Evolutionary conservation across 2,329 filamentous ascomycete genomes (phyloP).

Genomic region (Chalaropsis thielavioides): DNA sequence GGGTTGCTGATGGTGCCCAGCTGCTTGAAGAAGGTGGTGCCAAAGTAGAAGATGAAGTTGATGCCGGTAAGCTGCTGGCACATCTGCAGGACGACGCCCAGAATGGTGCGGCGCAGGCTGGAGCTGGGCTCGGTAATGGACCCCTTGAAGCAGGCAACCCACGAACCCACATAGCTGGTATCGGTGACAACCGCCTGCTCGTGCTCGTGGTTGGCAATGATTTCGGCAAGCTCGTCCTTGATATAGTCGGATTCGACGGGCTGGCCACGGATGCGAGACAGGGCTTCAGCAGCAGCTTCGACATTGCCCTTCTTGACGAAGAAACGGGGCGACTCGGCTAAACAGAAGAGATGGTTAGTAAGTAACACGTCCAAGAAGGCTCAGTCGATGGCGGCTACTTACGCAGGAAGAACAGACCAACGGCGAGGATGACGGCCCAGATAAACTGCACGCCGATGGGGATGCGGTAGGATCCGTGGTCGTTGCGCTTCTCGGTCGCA

Average conservation of each 20-base stretch:
- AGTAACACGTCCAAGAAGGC: background rate
- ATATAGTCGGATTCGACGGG: conserved; percentile 58
- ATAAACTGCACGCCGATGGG: conserved; percentile 67
- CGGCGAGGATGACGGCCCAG: conserved; percentile 62
- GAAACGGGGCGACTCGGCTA: conserved; percentile 66
- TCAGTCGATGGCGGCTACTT: conserved; percentile 4
- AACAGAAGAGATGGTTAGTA: background rate
- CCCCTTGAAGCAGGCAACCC: conserved; percentile 54
- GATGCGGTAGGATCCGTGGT: conserved; percentile 62
- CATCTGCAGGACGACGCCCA: conserved; percentile 48
- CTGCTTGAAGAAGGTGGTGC: conserved; percentile 68
- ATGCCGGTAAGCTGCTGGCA: conserved; percentile 61
- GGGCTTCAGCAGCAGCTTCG: conserved; percentile 45
- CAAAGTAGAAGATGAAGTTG: conserved; percentile 88
- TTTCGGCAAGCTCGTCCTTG: conserved; percentile 65
- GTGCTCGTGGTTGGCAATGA: conserved; percentile 79
- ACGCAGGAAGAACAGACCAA: conserved; percentile 56
- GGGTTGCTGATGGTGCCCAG: conserved; percentile 61
- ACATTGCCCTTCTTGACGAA: conserved; percentile 65
- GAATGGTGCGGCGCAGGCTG: conserved; percentile 55
- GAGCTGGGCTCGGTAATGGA: conserved; percentile 47
- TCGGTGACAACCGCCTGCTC: conserved; percentile 56
- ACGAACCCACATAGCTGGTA: conserved; percentile 50
- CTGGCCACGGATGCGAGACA: conserved; percentile 61
- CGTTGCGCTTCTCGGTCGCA: conserved; percentile 44